phyloP scores from a whole-genome alignment of 140 eudicot species.

The Oenanthe javanica region DNA sequence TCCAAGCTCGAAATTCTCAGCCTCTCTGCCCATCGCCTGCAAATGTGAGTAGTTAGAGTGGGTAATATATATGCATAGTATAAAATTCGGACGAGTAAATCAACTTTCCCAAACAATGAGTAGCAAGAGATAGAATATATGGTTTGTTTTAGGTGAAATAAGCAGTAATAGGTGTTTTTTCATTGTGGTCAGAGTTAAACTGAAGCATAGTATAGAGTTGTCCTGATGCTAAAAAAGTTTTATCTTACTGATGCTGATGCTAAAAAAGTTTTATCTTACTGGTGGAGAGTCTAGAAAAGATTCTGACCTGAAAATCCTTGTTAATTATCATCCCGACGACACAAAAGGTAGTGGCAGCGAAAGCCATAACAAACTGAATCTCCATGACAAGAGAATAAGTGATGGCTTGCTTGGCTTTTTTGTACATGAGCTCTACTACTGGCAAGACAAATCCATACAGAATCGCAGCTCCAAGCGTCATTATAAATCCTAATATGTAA shows the following conservation, averaged over 20 bases:
- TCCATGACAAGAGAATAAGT: conserved; percentile 42
- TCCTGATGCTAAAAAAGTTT: not conserved
- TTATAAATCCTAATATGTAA: conserved; percentile 32
- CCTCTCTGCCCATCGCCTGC: conserved; percentile 35
- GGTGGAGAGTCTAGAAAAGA: not conserved
- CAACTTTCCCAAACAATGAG: too few species aligned
- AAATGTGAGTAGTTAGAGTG: not conserved
- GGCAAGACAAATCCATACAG: conserved; percentile 41
- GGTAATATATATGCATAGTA: too few species aligned
- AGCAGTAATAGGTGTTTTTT: too few species aligned
- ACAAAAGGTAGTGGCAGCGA: conserved; percentile 36
- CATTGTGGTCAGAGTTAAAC: too few species aligned
- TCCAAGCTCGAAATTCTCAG: conserved; percentile 29
- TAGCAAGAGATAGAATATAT: too few species aligned
- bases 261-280: not conserved
- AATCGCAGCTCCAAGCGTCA: conserved; percentile 40
- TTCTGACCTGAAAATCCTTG: conserved; percentile 30
- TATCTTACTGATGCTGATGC: not conserved
- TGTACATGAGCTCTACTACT: conserved; percentile 25
- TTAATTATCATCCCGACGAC: conserved; percentile 36
- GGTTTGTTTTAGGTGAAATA: too few species aligned
- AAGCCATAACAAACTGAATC: conserved; percentile 37
- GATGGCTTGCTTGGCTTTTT: conserved; percentile 30
- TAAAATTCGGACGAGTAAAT: too few species aligned
- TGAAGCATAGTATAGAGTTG: too few species aligned